These are phyloP conservation scores for Phytophthora idaei DNA, from an alignment of 352 stramenopile species.

Conservation along the genomic window DNA sequence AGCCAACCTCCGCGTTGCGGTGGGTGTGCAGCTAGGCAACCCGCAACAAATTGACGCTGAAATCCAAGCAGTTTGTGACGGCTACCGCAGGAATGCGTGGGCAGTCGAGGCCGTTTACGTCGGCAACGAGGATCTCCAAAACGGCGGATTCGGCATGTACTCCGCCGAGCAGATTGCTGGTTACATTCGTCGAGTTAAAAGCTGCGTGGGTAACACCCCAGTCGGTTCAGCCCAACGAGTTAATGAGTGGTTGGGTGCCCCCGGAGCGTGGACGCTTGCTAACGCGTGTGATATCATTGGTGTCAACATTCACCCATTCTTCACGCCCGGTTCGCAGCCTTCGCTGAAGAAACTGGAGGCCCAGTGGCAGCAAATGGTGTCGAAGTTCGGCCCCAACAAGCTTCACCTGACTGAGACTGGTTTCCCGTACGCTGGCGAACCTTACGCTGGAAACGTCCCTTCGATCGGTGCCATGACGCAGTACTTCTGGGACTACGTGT, in stretches of 20 bases:
- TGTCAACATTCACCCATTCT: slow-evolving; percentile 50
- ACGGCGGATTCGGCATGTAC: slow-evolving; percentile 42
- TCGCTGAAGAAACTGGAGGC: slow-evolving; percentile 53
- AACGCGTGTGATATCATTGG: slow-evolving; percentile 38
- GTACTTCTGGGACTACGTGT: slow-evolving; percentile 51
- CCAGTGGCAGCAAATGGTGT: slow-evolving; percentile 47
- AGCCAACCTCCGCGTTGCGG: slow-evolving; percentile 52
- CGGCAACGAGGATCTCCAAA: slow-evolving; percentile 70
- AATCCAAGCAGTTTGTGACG: slow-evolving; percentile 59
- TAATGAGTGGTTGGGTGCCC: slow-evolving; percentile 52
- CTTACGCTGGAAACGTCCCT: slow-evolving; percentile 37
- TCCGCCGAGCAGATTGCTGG: slow-evolving; percentile 38
- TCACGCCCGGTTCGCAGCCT: slow-evolving; percentile 32
- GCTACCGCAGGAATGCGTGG: slow-evolving; percentile 36
- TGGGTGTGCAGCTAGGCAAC: slow-evolving; percentile 62
- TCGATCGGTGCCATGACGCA: slow-evolving; percentile 45
- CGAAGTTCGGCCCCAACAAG: slow-evolving; percentile 43
- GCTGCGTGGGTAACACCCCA: slow-evolving; percentile 46
- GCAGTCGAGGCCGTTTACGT: slow-evolving; percentile 69
- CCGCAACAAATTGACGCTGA: slow-evolving; percentile 37
- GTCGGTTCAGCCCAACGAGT: slow-evolving; percentile 70
- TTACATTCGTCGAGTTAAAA: slow-evolving; percentile 55
- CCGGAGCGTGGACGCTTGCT: slow-evolving; percentile 36
- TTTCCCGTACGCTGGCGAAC: slow-evolving; percentile 44
- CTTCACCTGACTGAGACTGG: slow-evolving; percentile 57